Evolutionary conservation across 2,329 filamentous ascomycete species (phyloP).

Genomic region (Colletotrichum sp.): DNA sequence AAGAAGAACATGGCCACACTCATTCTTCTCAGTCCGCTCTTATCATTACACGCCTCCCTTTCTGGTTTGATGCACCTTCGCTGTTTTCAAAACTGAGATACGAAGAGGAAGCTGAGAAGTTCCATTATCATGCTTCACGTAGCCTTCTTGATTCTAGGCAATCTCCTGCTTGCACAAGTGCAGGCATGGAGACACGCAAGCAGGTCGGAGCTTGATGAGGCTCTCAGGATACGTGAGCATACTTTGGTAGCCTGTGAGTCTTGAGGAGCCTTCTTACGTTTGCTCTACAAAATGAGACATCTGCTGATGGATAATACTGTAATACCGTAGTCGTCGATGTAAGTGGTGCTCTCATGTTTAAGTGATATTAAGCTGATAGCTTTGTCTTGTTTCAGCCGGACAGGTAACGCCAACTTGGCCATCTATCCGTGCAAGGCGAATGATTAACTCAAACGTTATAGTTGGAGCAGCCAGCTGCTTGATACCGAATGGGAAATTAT

Average conservation of each 20-base stretch:
- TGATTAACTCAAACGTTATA: constrained; percentile 9
- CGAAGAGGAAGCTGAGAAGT: not conserved
- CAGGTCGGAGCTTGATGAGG: not conserved
- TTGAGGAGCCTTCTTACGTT: not conserved
- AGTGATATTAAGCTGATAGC: not conserved
- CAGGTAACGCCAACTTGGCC: not conserved
- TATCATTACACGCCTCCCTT: not conserved
- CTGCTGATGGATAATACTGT: not conserved
- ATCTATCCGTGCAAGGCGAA: not conserved
- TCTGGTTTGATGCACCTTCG: not conserved
- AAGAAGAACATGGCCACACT: not conserved
- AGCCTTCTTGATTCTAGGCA: not conserved
- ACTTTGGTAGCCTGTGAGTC: constrained; percentile 38
- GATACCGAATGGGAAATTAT: constrained; percentile 23
- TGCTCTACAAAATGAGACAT: too few relatives aligned
- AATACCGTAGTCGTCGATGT: not conserved
- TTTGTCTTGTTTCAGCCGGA: not conserved
- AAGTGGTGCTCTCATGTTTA: not conserved
- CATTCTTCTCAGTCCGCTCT: not conserved
- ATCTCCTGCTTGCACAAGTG: not conserved
- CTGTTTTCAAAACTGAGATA: not conserved
- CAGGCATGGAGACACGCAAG: not conserved
- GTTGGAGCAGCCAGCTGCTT: constrained; percentile 15
- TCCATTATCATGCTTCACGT: not conserved
- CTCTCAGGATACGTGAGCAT: constrained; percentile 21